Evolutionary conservation across 495 filamentous ascomycete genomes (phyloP), one percentile per base, ranked within the genome.

Genomic region (Penicillium egyptiacum): DNA sequence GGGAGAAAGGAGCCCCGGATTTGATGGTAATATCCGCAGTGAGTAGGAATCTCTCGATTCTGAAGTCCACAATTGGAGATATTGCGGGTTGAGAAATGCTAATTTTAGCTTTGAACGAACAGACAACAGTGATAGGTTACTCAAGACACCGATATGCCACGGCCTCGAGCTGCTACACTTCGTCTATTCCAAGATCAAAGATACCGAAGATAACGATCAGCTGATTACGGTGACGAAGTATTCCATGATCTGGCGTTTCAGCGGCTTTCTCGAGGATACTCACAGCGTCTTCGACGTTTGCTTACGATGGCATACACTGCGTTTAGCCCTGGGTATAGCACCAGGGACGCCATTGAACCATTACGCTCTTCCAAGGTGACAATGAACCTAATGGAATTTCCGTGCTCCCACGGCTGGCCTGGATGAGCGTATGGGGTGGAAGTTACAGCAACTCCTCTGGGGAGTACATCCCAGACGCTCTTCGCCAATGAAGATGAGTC

Each of bases 341-440:
- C n/a, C n/a, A n/a, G n/a, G n/a, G n/a, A n/a, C n/a, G n/a, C n/a
- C n/a, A n/a, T n/a, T n/a, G n/a, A n/a, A n/a, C n/a, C n/a, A n/a
- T n/a, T n/a, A n/a, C n/a, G n/a, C n/a, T n/a, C n/a, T n/a, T 70
- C 39, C 16, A 52, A 23, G 59, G 65, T 9, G 65, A 70, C 49
- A 19, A 23, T 14, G 44, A 22, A 1, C 22, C 43, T 1, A 35
- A 55, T 31, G 20, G 31, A 53, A 17, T 28, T 14, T 4, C 41
- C 9, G 37, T 42, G 16, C 28, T 47, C 28, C 60, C 64, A 44
- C 64, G 64, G 3, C 40, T 61, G 2, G 62, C 64, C 22, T 71
- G 67, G 64, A 65, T 58, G 12, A 19, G 64, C 7, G 23, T 59
- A 4, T 66, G 62, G 62, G 14, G 40, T 20, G 62, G 33, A 30